Base-by-base conservation (phyloP, 768 basidiomycete species). In the Pleurotus tuoliensis region DNA sequence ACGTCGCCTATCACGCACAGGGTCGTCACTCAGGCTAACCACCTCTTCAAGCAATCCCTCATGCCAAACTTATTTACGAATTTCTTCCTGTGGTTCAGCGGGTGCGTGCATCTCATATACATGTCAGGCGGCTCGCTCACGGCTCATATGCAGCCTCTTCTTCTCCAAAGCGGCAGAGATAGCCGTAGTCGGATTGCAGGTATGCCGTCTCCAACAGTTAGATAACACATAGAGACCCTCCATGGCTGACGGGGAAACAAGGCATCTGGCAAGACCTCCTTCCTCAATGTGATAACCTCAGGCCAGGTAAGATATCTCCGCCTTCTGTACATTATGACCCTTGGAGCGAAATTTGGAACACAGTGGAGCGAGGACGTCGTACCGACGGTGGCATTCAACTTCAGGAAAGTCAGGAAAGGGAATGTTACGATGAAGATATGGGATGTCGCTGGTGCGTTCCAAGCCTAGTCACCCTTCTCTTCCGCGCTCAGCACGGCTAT, bases 291-390 rank as follows among this genome's bases (percentile, higher is more conserved):
- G 9, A 83, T 97, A 18, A 88, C 88, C 4, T 89, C 86, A n/a
- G 89, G 88, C 62, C 89, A 90, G 75, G 89, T 86, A 52, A 61
- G 71, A 64, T 3, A 8, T 53, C 55, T 55, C 59, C 57, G 30
- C 30, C 30, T 22, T 53, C 39, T 45, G 44, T 51, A 18, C 41
- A 39, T 4, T 24, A 43, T 12, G 37, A 55, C 22, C 22, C 22
- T 6, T 38, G 59, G 48, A 58, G 47, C 53, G 24, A 47, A 9
- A 37, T 16, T 34, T 8, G 25, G 50, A 20, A 68, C 65, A 38
- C 71, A 95, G 84, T 97, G 92, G 90, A 92, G 90, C 58, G 92
- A 95, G 75, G 94, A 96, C 55, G 92, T 94, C n/a, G 94, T 94
- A 0, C 94, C 94, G 0, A 97, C 94, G 1, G 90, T 97, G 18